A percentile compares a stretch with the other conserved stretches of the same genome.
Evolutionary conservation across 441 rosid species (phyloP).

Genomic region (Erodium chrysanthum): DNA sequence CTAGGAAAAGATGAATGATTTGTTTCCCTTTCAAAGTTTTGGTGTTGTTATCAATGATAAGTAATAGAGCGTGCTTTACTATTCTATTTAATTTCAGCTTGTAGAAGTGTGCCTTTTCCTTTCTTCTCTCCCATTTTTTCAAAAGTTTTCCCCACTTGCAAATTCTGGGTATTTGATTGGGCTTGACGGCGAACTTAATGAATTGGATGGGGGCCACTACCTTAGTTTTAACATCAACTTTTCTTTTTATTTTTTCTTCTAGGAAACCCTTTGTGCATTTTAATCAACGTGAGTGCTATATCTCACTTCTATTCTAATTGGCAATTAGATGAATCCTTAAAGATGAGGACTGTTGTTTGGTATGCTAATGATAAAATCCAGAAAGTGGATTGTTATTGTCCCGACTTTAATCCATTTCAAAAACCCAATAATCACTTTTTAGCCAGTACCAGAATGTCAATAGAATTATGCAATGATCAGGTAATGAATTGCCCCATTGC

Average conservation of each 20-base stretch:
- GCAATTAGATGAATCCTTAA: background rate
- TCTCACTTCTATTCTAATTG: background rate
- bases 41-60: background rate
- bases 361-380: slow-evolving; percentile 6
- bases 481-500: background rate
- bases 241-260: background rate
- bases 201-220: background rate
- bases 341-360: background rate
- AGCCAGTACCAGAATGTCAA: background rate
- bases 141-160: background rate
- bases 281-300: background rate
- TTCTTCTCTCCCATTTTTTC: background rate
- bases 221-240: background rate
- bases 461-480: background rate
- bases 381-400: background rate
- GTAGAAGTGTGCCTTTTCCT: background rate
- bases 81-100: background rate
- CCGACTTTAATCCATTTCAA: background rate
- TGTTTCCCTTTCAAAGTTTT: background rate
- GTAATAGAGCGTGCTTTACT: background rate
- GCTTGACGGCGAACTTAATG: background rate
- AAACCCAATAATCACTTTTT: background rate
- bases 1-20: background rate
- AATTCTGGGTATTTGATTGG: background rate
- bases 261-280: background rate